Evolutionary conservation across 129 eudicot genomes (phyloP).

Genomic region (Tagetes erecta): DNA sequence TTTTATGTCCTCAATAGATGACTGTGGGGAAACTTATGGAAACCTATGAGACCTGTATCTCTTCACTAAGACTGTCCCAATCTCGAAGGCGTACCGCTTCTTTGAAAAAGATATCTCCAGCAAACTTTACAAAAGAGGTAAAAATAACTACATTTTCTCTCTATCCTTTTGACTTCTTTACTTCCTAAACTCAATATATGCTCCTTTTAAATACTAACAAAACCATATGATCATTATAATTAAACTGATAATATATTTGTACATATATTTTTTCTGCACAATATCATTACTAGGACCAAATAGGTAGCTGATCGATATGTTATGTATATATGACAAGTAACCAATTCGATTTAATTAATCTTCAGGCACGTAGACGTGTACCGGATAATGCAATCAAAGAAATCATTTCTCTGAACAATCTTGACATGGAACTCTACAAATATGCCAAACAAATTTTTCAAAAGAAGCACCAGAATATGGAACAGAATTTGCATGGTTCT

Average conservation of each 20-base stretch:
- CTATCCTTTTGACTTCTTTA: slow-evolving; percentile 1
- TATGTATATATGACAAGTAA: background rate
- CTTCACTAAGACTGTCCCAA: slow-evolving; percentile 60
- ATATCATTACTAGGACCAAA: background rate
- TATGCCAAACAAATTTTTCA: slow-evolving; percentile 64
- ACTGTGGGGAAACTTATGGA: slow-evolving; percentile 59
- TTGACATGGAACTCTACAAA: slow-evolving; percentile 80
- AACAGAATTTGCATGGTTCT: slow-evolving; percentile 39
- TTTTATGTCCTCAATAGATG: slow-evolving; percentile 39
- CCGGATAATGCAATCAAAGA: slow-evolving; percentile 57
- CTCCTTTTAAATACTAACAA: background rate
- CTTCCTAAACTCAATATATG: background rate
- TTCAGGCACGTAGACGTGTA: slow-evolving; percentile 68
- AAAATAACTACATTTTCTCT: background rate
- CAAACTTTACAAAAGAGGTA: slow-evolving; percentile 92
- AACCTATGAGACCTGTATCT: slow-evolving; percentile 66
- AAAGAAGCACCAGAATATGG: slow-evolving; percentile 53
- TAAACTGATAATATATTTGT: background rate
- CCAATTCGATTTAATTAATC: background rate
- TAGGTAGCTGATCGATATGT: background rate
- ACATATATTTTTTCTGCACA: background rate
- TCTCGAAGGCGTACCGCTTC: slow-evolving; percentile 60
- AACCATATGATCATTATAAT: background rate
- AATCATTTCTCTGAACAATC: slow-evolving; percentile 63
- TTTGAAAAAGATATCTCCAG: slow-evolving; percentile 68